Evolutionary conservation across 441 rosid species (phyloP).

Genomic region (Capsella rubella): DNA sequence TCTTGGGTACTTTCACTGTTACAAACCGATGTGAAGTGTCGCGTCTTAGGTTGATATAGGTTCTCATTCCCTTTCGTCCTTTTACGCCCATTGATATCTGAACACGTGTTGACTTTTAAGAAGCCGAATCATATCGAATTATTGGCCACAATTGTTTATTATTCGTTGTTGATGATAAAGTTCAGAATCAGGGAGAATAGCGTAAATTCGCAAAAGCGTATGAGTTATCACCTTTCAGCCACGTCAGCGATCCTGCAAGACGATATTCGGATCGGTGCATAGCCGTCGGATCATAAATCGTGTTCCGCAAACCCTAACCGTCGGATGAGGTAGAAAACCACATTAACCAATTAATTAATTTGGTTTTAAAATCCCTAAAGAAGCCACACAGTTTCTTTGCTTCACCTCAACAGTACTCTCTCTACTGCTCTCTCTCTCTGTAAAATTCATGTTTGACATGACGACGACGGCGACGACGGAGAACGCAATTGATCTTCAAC

Average conservation of each 20-base stretch:
- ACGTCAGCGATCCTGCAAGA: constrained; percentile 51
- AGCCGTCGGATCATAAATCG: constrained; percentile 55
- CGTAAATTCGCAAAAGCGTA: not conserved
- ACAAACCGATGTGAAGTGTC: not conserved
- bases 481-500: constrained; percentile 26
- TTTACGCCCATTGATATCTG: not conserved
- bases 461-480: constrained; percentile 35
- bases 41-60: not conserved
- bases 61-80: not conserved
- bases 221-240: constrained; percentile 11
- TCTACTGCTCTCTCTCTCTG: not conserved
- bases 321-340: constrained; percentile 34
- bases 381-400: constrained; percentile 20
- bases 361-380: not conserved
- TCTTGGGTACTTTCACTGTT: not conserved
- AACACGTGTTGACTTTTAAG: not conserved
- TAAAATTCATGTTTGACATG: constrained; percentile 14
- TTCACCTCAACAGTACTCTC: constrained; percentile 25
- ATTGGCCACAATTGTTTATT: constrained; percentile 7
- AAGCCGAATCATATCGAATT: constrained; percentile 6
- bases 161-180: not conserved
- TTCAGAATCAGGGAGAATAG: not conserved
- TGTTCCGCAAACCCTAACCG: constrained; percentile 44
- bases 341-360: not conserved
- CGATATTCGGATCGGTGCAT: not conserved